Evolutionary conservation across 1,284 basidiomycete genomes (phyloP).

Genomic region (Heterobasidion occidentale): DNA sequence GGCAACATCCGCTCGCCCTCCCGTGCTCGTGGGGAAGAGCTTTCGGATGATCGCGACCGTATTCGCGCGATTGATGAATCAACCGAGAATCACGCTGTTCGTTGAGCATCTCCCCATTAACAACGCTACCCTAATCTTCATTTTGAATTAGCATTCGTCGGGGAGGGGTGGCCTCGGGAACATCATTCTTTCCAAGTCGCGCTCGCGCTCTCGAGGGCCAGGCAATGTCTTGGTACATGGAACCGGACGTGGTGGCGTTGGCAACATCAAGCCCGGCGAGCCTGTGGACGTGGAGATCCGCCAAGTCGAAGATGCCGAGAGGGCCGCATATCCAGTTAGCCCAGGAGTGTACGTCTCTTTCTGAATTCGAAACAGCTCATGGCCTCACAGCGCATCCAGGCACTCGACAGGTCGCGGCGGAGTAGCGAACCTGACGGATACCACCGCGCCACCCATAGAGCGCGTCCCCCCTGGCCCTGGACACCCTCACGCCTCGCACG

Average conservation of each 20-base stretch:
- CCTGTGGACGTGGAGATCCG: slow-evolving; percentile 17
- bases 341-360: background rate
- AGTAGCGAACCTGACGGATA: slow-evolving; percentile 45
- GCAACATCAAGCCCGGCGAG: slow-evolving; percentile 44
- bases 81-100: background rate
- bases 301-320: slow-evolving; percentile 37
- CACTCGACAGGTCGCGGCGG: slow-evolving; percentile 73
- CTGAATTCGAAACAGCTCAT: background rate
- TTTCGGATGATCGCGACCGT: background rate
- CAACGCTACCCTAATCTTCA: background rate
- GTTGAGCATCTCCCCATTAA: background rate
- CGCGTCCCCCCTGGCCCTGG: slow-evolving; percentile 22
- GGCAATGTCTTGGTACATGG: slow-evolving; percentile 26
- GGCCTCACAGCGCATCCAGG: slow-evolving; percentile 19
- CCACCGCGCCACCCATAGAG: slow-evolving; percentile 27
- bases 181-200: slow-evolving; percentile 38
- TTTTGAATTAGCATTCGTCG: background rate
- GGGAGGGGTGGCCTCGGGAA: background rate
- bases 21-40: background rate
- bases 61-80: background rate
- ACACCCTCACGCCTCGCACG: slow-evolving; percentile 16
- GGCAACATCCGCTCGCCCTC: slow-evolving; percentile 31
- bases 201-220: background rate
- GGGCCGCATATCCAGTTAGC: slow-evolving; percentile 22
- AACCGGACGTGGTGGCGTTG: slow-evolving; percentile 61